Base-by-base conservation (phyloP, 2,329 filamentous ascomycete genomes). In the Fusarium sp. region DNA sequence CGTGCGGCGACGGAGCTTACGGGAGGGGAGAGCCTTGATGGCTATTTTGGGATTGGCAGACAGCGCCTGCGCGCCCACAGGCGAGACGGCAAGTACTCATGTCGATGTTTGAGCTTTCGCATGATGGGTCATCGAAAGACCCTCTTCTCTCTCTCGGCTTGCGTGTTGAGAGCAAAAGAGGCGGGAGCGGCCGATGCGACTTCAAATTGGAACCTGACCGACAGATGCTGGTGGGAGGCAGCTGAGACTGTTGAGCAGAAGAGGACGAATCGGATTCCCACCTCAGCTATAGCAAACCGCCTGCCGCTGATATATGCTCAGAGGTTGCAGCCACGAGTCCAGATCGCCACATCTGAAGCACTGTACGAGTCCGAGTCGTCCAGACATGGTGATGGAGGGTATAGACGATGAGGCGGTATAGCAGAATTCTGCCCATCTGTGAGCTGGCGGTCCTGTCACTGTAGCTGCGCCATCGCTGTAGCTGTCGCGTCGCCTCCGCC, bases 231-330 rank as follows among this genome's bases (percentile, higher is more conserved):
- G 50, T 54, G 36, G 22, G 38, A 65, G 36, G 14, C 25, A 68
- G 18, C 60, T 68, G 73, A 74, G 73, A 50, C 63, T 57, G 40
- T 70, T 59, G 31, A 59, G 36, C 45, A 47, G 45, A 42, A 54
- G 31, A 56, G 50, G 56, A 47, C 72, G 63, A 74, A 74, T 74
- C 59, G 54, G 42, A 73, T 60, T 29, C 42, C 58, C 25, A 65
- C 33, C 52, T 58, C 59, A 65, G 54, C 65, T 65, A 58, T 75
- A 69, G 22, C 59, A 67, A 62, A 59, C 36, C 27, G 56, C 31
- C 63, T 70, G 69, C 50, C 56, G 69, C 72, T 74, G 66, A 69
- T 66, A 74, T 74, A 72, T 69, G 62, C 69, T 65, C 36, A 58
- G 35, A 63, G 59, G 38, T 31, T 33, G 56, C 33, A 6, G 52